phyloP scores from a whole-genome alignment of 179 eudicot genomes.

The Sideroxylon spinosum region DNA sequence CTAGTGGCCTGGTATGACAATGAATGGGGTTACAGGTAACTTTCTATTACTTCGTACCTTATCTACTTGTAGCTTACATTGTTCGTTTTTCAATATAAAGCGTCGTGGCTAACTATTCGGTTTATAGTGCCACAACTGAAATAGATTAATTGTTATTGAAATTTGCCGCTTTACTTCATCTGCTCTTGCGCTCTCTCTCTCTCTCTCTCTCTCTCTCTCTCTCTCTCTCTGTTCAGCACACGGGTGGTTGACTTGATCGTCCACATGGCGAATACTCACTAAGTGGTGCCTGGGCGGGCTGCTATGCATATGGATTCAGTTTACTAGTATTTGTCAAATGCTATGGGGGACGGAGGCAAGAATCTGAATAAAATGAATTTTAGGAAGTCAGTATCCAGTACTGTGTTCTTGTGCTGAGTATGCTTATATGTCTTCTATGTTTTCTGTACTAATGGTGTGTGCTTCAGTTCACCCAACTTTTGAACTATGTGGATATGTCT shows the following conservation, averaged over 20 bases:
- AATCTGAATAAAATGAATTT: too few species aligned
- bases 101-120: too few species aligned
- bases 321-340: too few species aligned
- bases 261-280: constrained; percentile 43
- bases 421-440: too few species aligned
- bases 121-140: neutral
- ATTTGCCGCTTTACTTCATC: neutral
- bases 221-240: constrained; percentile 27
- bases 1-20: constrained; percentile 69
- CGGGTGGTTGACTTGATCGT: constrained; percentile 68
- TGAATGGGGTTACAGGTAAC: constrained; percentile 76
- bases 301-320: too few species aligned
- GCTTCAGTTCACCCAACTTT: too few species aligned
- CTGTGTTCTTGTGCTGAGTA: too few species aligned
- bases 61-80: neutral
- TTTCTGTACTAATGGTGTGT: too few species aligned
- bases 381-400: too few species aligned
- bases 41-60: neutral
- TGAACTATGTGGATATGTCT: too few species aligned
- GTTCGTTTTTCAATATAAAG: too few species aligned
- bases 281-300: neutral
- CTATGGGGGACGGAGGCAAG: too few species aligned
- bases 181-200: neutral
- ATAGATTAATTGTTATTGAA: neutral
- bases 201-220: neutral